Conservation (phyloP, 2,329 filamentous ascomycete genomes). For the Colletotrichum sublineola region DNA sequence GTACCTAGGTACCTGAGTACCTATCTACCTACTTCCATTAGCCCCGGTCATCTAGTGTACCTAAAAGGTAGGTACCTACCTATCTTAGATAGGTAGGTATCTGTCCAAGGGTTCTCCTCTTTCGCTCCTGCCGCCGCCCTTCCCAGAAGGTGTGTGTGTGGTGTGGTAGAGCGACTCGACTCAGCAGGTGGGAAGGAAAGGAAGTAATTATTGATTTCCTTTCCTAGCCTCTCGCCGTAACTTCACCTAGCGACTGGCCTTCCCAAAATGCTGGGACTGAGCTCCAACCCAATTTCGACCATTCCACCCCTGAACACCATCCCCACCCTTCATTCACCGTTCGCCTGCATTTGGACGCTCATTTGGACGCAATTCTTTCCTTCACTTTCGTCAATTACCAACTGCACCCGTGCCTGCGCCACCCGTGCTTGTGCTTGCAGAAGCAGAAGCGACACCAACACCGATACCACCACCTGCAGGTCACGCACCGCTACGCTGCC, state of each 20-base stretch:
- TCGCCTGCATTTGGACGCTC: conserved; percentile 1
- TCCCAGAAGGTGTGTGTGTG: background rate
- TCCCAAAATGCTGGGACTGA: conserved; percentile 41
- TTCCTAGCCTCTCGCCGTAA: conserved; percentile 9
- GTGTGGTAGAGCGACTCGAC: background rate
- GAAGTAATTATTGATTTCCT: conserved; percentile 1
- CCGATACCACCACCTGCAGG: background rate
- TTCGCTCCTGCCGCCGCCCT: background rate
- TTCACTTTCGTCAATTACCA: conserved; percentile 25
- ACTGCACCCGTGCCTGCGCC: conserved; percentile 4
- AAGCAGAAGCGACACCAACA: background rate
- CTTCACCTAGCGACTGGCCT: conserved; percentile 5
- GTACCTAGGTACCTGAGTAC: background rate
- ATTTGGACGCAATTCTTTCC: conserved; percentile 17
- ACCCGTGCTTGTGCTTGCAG: background rate
- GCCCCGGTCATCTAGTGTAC: background rate
- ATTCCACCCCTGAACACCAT: conserved; percentile 34
- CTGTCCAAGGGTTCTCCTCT: background rate
- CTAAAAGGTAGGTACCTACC: too few relatives aligned
- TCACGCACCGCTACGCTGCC: background rate
- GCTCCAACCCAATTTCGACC: conserved; percentile 37
- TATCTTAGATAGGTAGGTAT: background rate
- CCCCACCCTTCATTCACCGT: conserved; percentile 13
- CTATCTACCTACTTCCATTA: background rate
- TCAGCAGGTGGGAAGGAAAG: background rate